Evolutionary conservation across 1,284 basidiomycete genomes (phyloP), one percentile per base, ranked within the genome.

Genomic region (Marasmius fiardii): DNA sequence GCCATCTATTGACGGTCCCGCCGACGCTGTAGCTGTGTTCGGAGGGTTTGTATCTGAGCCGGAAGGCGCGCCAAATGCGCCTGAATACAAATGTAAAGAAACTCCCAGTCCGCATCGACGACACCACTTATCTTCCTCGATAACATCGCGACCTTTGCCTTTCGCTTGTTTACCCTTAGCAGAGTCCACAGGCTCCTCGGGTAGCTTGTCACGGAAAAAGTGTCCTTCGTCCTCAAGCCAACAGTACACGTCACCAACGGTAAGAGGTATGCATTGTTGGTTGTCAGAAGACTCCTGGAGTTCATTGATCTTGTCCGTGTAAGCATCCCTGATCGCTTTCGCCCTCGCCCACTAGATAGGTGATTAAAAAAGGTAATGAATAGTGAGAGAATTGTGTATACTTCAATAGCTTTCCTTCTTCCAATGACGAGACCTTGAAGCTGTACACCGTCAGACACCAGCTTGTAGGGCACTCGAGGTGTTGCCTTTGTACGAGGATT

Each of bases 381-480:
- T 61, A 35, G 58, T 52, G 49, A 52, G 31, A 21, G 31, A 28
- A 39, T 21, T 26, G 43, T 54, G 65, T 77, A 56, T 53, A 87
- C 87, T 73, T 90, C 86, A 10, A 89, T 82, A 1, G 88, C 84
- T 67, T 88, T 88, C 54, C 82, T 75, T 54, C 85, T 78, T 26
- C 87, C 88, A 45, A 73, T 65, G 16, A 81, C 66, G 20, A 87
- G 69, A 21, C 63, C 65, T 20, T 72, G 71, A 24, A 86, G 75
- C 31, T 83, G 75, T 7, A 71, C 59, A 1, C 71, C 69, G 6
- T 71, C 74, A 4, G 78, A 52, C 3, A 77, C 79, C n/a, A 87
- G 65, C 57, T 69, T 80, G 61, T 88, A 89, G 1, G 83, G 76
- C 7, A 84, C 62, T 34, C 65, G 67, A 18, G 64, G 64, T 44